Conservation (phyloP, 1,284 basidiomycete species). For the Ustilago vetiveriae region DNA sequence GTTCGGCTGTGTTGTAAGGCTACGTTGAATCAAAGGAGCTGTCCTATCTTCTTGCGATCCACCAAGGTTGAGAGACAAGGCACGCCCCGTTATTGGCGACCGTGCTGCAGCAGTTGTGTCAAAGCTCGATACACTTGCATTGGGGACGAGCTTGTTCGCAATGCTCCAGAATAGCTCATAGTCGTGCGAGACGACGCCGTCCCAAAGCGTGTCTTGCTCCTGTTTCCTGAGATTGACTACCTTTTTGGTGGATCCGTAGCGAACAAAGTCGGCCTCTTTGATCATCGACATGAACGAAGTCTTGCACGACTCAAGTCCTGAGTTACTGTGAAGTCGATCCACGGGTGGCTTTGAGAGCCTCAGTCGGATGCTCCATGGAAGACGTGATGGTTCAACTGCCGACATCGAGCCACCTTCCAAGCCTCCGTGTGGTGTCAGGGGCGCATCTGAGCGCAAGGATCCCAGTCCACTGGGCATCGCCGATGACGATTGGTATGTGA, state of each 20-base stretch:
- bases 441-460: conserved; percentile 10
- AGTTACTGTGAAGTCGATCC: conserved; percentile 49
- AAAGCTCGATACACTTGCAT: not conserved
- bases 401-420: not conserved
- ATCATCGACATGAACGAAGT: conserved; percentile 60
- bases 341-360: conserved; percentile 50
- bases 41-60: conserved; percentile 13
- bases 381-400: conserved; percentile 4
- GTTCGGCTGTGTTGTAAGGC: conserved; percentile 39
- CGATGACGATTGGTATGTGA: conserved; percentile 14
- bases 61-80: conserved; percentile 24
- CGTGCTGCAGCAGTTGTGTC: conserved; percentile 1
- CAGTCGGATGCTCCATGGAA: conserved; percentile 53
- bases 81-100: conserved; percentile 19
- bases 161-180: conserved; percentile 94
- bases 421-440: not conserved
- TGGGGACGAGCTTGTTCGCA: conserved; percentile 78
- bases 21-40: conserved; percentile 12
- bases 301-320: conserved; percentile 47
- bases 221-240: conserved; percentile 54
- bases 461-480: conserved; percentile 13
- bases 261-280: conserved; percentile 63
- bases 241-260: conserved; percentile 56
- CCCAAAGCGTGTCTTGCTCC: conserved; percentile 61
- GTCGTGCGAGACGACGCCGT: conserved; percentile 74